phyloP scores from a whole-genome alignment of 2,329 filamentous ascomycete species.

The Trichoderma arundinaceum region DNA sequence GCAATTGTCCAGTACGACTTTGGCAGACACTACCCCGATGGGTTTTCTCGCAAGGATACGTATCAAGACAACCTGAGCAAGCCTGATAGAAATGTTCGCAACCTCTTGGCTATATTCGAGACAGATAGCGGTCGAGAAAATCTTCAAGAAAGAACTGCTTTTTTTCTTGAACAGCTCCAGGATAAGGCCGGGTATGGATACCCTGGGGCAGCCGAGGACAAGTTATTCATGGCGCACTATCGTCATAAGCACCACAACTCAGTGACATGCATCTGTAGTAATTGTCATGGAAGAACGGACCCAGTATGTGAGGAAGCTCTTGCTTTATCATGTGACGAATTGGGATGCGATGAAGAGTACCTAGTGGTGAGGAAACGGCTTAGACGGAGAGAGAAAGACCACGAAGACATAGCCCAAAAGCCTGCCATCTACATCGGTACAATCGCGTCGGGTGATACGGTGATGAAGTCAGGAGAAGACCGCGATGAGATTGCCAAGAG shows the following conservation, averaged over 20 bases:
- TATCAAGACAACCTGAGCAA: constrained; percentile 38
- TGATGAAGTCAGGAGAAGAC: background rate
- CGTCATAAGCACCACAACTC: constrained; percentile 41
- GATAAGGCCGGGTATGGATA: constrained; percentile 35
- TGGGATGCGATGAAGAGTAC: constrained; percentile 17
- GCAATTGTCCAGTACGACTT: constrained; percentile 41
- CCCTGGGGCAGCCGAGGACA: constrained; percentile 40
- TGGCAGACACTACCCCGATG: constrained; percentile 36
- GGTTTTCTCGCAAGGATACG: constrained; percentile 38
- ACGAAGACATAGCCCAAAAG: background rate
- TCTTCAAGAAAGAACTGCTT: constrained; percentile 15
- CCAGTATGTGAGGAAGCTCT: constrained; percentile 31
- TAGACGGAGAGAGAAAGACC: background rate
- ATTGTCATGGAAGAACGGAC: constrained; percentile 2
- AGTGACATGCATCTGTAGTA: constrained; percentile 17
- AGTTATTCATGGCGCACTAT: constrained; percentile 41
- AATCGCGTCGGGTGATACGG: background rate
- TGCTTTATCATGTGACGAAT: constrained; percentile 25
- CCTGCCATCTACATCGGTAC: background rate
- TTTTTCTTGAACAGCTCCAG: constrained; percentile 31
- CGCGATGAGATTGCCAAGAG: constrained; percentile 41
- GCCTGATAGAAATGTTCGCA: constrained; percentile 39
- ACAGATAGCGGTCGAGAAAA: constrained; percentile 29
- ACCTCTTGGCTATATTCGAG: constrained; percentile 37
- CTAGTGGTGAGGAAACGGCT: background rate